Evolutionary conservation across 805 yeast species (phyloP), one percentile per base, ranked within the genome.

Genomic region (Candida multigemmis): DNA sequence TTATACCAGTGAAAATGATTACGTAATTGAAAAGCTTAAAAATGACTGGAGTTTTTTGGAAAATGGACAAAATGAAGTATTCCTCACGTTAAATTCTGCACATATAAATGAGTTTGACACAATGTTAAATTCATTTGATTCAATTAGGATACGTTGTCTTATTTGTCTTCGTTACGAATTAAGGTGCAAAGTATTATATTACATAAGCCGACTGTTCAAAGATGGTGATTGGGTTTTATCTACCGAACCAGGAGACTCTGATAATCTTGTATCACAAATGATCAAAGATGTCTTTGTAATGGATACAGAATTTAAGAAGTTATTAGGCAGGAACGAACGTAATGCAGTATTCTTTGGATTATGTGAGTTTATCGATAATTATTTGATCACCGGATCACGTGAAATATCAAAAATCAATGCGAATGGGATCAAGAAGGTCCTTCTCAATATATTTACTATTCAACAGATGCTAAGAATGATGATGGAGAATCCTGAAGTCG

Each of bases 381-480:
- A 73, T 16, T 50, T 75, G 24, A 66, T 80, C 4, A 48, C 48
- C 17, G 78, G 74, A 12, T 67, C 81, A 4, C 55, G 56, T 14
- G 50, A 66, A 28, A 57, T 81, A 6, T 48, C 49, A 12, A 62
- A 58, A 25, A 56, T 77, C 40, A 77, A 76, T 45, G 52, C 53
- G 12, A 63, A 67, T 34, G 87, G 89, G 18, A 60, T 77, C 30
- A 66, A 69, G 38, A 67, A 71, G 37, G 54, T 80, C 34, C 53
- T 71, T 32, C 57, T 73, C 38, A 79, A 79, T 44, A 71, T 80
- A 12, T 60, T 73, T 27, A 74, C 79, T 1, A 50, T 79, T 22
- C 85, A 77, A 50, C 87, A 79, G 45, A 70, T 75, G 68, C 60
- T 80, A 30, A 64, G 80, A 33, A 72, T 70, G 33, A 62, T 78